Percentiles rank a stretch among this genome's conserved stretches.
These are phyloP conservation scores for Neurospora africana DNA, from an alignment of 495 filamentous ascomycete genomes.

Conservation along the genomic window DNA sequence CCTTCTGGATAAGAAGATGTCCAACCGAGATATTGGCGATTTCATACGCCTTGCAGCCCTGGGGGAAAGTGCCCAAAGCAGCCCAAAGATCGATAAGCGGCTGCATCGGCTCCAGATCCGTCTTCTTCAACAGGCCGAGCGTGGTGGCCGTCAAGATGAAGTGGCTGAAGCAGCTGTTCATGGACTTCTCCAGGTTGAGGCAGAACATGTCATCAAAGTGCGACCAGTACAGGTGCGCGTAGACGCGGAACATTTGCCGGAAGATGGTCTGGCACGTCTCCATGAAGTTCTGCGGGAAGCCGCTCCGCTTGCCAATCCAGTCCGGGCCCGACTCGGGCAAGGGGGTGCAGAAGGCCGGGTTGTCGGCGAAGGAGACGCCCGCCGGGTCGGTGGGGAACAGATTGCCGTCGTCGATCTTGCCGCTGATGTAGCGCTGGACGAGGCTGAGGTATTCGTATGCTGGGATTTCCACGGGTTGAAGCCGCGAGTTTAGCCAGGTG, in stretches of 20 bases:
- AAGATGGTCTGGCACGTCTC: slow-evolving; percentile 84
- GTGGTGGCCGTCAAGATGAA: slow-evolving; percentile 83
- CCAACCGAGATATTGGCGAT: slow-evolving; percentile 41
- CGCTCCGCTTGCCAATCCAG: slow-evolving; percentile 80
- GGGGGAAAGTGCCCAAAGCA: slow-evolving; percentile 69
- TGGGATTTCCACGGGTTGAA: slow-evolving; percentile 58
- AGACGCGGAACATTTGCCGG: slow-evolving; percentile 95
- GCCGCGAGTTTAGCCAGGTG: slow-evolving; percentile 69
- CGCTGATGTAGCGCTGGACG: slow-evolving; percentile 89
- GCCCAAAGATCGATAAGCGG: slow-evolving; percentile 84
- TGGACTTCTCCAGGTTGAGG: slow-evolving; percentile 67
- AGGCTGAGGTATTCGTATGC: slow-evolving; percentile 81
- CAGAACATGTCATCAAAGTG: slow-evolving; percentile 79
- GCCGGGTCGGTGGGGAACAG: slow-evolving; percentile 75
- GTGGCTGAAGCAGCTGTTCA: slow-evolving; percentile 93
- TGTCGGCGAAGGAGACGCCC: slow-evolving; percentile 46
- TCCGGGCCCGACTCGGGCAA: slow-evolving; percentile 44
- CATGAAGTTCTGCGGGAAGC: slow-evolving; percentile 80
- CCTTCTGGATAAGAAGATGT: slow-evolving; percentile 34
- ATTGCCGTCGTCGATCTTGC: slow-evolving; percentile 74
- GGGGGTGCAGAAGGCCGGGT: slow-evolving; percentile 45
- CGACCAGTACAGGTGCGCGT: slow-evolving; percentile 80
- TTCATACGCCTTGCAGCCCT: slow-evolving; percentile 50
- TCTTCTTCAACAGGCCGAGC: slow-evolving; percentile 69
- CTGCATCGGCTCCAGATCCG: slow-evolving; percentile 90